Base-by-base conservation (phyloP, 192 early-diverging fungal species). In the Coemansia sp. region DNA sequence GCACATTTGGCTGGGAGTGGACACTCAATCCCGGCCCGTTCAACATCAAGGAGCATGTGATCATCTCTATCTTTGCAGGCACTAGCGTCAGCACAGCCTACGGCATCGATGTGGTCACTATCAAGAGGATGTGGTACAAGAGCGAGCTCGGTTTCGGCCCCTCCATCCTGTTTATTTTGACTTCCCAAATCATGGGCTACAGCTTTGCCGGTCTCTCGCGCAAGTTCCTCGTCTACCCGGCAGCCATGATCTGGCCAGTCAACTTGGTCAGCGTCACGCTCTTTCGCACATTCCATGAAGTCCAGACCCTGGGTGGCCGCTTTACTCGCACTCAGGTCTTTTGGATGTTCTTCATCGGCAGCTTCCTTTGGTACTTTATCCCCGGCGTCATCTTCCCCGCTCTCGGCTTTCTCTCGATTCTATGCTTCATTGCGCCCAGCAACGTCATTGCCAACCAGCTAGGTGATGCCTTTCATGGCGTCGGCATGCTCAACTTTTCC, bases 191-290 rank as follows among this genome's bases (percentile, higher is more conserved):
- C 59, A 72, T 91, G 72, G 87, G 87, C 34, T 88, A 85, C 50
- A 86, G 88, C 28, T 71, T 90, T 77, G 89, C 89, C 48, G 93
- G 89, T 63, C 73, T 88, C 14, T 80, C 82, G 43, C 89, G 93
- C 31, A 86, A 86, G 23, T 94, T 88, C 73, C 79, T 97, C n/a
- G 93, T 97, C 8, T 86, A 89, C 53, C 94, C 94, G 28, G 79
- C 90, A 2, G 80, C 87, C 8, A 94, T 96, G 93, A 82, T 93
- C 42, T 99, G 94, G 94, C 95, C 95, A 3, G 64, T 85, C 3
- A 89, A 85, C 33, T 83, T 97, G 33, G 84, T 91, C 36, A 88
- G 86, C 47, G 88, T 92, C 31, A 87, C 91, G 11, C 74, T 95
- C 23, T 92, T 93, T 75, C 86, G 87, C 16, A 87, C 91, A 2